Percentiles rank a stretch among this genome's conserved stretches.
Evolutionary conservation across 768 basidiomycete genomes (phyloP).

Genomic region (Leccinum arenicola): DNA sequence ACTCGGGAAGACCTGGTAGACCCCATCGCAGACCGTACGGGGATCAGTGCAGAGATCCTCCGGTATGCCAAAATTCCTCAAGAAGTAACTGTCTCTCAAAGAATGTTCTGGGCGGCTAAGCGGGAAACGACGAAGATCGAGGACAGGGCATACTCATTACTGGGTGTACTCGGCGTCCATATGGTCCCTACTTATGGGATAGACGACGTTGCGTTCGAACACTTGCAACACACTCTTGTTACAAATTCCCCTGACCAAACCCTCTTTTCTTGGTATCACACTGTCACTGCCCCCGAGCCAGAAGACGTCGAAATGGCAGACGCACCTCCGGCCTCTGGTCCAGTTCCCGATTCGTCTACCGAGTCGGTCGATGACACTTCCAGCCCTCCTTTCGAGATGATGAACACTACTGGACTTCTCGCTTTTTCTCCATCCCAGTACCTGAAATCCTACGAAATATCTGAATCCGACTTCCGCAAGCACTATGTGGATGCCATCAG

Average conservation of each 20-base stretch:
- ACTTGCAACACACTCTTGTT: conserved; percentile 26
- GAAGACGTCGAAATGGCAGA: conserved; percentile 16
- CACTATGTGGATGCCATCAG: conserved; percentile 17
- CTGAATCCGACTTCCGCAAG: conserved; percentile 17
- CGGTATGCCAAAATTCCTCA: conserved; percentile 1
- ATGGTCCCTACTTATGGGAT: conserved; percentile 27
- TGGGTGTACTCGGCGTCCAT: conserved; percentile 24
- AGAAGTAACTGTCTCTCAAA: conserved; percentile 21
- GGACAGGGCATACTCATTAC: conserved; percentile 30
- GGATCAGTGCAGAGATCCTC: conserved; percentile 19
- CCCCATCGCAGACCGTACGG: conserved; percentile 13
- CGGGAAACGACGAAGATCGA: conserved; percentile 26
- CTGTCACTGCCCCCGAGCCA: background rate
- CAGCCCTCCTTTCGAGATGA: background rate
- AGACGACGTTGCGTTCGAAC: conserved; percentile 22
- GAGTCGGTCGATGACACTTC: background rate
- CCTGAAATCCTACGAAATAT: conserved; percentile 21
- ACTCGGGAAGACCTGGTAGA: conserved; percentile 13
- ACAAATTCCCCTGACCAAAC: conserved; percentile 21
- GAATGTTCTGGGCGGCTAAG: conserved; percentile 27
- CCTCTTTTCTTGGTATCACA: conserved; percentile 27
- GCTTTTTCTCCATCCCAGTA: conserved; percentile 23
- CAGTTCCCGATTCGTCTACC: background rate
- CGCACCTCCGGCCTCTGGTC: background rate
- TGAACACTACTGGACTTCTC: conserved; percentile 22